Base-by-base conservation (phyloP, 306 rosid genomes). In the Lotus japonicus region DNA sequence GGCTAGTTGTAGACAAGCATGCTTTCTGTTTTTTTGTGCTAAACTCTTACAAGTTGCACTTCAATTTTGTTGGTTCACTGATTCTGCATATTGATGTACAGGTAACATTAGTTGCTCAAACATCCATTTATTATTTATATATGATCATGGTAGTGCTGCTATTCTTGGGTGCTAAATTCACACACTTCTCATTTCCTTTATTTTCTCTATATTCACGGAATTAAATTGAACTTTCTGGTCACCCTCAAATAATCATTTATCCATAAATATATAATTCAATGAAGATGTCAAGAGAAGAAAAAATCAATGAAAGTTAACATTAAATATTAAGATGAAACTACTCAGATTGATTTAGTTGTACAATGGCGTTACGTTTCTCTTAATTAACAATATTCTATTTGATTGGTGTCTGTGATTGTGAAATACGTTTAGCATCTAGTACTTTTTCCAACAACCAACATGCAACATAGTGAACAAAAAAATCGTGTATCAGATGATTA, bases 401-500 rank as follows among this genome's bases (percentile, higher is more conserved):
- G 26, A 21, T 21, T 1, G 26, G 3, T 21, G 26, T 21, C n/a
- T n/a, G n/a, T n/a, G n/a, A n/a, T n/a, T n/a, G n/a, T n/a, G n/a
- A n/a, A n/a, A n/a, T n/a, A n/a, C n/a, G n/a, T n/a, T n/a, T n/a
- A n/a, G n/a, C n/a, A n/a, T n/a, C n/a, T n/a, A n/a, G n/a, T 66
- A 36, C 43, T 35, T 9, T 14, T 18, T 14, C 31, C 39, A 26
- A 42, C 66, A 44, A 70, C 36, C 75, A 70, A 11, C 48, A 2
- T 44, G 13, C 35, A 43, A 21, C 33, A 43, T 11, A 44, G 39
- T 18, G 6, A 18, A 68, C 12, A 26, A 55, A 26, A 5, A 9
- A 35, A 16, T 54, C 42, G 43, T 64, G 52, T 44, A 45, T 59
- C 67, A 54, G 66, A 10, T 53, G 60, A 46, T 73, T 58, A 33